phyloP scores from a whole-genome alignment of 805 yeast species.

The Zygosaccharomyces bisporus region DNA sequence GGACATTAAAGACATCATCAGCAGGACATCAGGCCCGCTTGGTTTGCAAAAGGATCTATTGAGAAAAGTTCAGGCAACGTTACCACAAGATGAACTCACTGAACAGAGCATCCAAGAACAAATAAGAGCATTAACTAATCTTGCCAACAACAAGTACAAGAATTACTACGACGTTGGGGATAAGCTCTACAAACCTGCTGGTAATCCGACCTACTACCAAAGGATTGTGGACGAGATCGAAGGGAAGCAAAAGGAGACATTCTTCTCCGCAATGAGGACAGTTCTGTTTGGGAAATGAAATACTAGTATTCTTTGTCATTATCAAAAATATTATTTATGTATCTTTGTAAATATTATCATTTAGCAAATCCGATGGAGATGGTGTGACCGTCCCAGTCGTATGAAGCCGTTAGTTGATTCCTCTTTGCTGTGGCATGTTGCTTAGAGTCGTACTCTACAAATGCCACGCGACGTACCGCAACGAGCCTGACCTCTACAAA shows the following conservation, averaged over 20 bases:
- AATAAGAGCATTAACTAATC: constrained; percentile 51
- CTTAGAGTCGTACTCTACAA: constrained; percentile 69
- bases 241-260: constrained; percentile 66
- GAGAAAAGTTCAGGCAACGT: constrained; percentile 40
- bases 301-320: background rate
- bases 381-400: constrained; percentile 15
- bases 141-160: constrained; percentile 58
- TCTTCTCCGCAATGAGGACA: constrained; percentile 64
- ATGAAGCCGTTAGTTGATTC: constrained; percentile 16
- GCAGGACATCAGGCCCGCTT: constrained; percentile 38
- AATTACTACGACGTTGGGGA: constrained; percentile 62
- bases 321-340: background rate
- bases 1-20: constrained; percentile 39
- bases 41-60: constrained; percentile 48
- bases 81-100: constrained; percentile 48
- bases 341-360: constrained; percentile 15
- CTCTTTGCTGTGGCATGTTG: constrained; percentile 40
- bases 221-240: constrained; percentile 65
- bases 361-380: constrained; percentile 34
- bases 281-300: constrained; percentile 65
- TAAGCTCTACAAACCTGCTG: constrained; percentile 72
- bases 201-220: constrained; percentile 74
- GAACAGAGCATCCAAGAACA: constrained; percentile 50
- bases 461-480: constrained; percentile 64
- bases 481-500: constrained; percentile 66